Conservation (phyloP, 2,329 filamentous ascomycete species). For the Ophiocordyceps robertsii region DNA sequence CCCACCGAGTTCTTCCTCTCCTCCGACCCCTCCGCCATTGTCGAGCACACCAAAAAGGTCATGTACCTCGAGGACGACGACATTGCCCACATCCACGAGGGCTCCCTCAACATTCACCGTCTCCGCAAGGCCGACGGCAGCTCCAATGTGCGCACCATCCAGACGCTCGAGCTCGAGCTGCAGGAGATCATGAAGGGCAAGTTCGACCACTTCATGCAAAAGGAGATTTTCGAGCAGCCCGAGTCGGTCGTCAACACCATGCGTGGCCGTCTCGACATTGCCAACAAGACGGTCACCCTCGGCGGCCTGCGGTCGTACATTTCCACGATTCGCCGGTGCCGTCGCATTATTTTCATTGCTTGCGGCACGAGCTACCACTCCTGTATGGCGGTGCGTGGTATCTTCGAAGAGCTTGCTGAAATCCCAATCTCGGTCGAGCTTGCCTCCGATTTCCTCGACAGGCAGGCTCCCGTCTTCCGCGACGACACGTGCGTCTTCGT, state of each 20-base stretch:
- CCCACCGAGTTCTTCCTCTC: constrained; percentile 99
- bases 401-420: constrained; percentile 95
- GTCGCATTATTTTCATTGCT: constrained; percentile 96
- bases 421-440: constrained; percentile 96
- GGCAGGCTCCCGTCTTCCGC: constrained; percentile 94
- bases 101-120: constrained; percentile 96
- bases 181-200: constrained; percentile 99
- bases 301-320: constrained; percentile 96
- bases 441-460: constrained; percentile 94
- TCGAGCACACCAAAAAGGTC: constrained; percentile 99
- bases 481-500: constrained; percentile 99
- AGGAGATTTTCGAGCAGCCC: constrained; percentile 99
- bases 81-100: constrained; percentile 98
- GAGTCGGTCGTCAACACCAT: constrained; percentile 99
- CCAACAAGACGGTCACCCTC: constrained; percentile 89
- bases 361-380: constrained; percentile 98
- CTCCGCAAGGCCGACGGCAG: constrained; percentile 93
- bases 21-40: constrained; percentile 93
- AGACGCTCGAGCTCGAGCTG: constrained; percentile 96
- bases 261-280: constrained; percentile 91
- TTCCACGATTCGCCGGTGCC: constrained; percentile 87
- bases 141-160: constrained; percentile 94
- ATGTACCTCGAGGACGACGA: constrained; percentile 99
- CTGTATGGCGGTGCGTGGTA: constrained; percentile 96
- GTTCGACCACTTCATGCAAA: constrained; percentile 99